Evolutionary conservation across 495 filamentous ascomycete genomes (phyloP).

Genomic region (Chaetomium tenue): DNA sequence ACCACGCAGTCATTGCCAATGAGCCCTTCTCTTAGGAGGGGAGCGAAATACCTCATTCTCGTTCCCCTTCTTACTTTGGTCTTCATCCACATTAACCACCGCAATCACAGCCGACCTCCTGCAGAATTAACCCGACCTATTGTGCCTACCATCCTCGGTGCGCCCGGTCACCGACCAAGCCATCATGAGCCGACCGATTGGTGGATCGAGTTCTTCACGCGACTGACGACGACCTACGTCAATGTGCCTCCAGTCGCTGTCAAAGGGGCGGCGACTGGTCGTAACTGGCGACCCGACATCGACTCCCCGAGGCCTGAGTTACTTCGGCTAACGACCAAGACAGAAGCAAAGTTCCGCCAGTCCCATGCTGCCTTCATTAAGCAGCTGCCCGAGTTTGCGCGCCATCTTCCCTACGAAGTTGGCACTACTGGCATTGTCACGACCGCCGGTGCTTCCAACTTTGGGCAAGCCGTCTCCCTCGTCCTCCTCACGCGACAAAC

Average conservation of each 20-base stretch:
- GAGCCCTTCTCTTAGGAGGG: background rate
- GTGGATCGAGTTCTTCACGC: constrained; percentile 26
- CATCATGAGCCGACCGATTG: constrained; percentile 13
- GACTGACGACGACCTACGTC: constrained; percentile 13
- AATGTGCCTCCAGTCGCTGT: background rate
- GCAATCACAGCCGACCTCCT: background rate
- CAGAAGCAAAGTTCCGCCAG: constrained; percentile 6
- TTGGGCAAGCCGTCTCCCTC: constrained; percentile 43
- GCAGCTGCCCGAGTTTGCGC: constrained; percentile 35
- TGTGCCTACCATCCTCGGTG: background rate
- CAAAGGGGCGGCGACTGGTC: background rate
- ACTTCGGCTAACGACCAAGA: background rate
- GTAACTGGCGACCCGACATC: constrained; percentile 18
- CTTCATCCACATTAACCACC: background rate
- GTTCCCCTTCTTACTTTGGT: background rate
- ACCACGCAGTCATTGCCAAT: background rate
- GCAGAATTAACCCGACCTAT: background rate
- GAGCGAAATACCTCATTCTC: background rate
- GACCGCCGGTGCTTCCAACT: constrained; percentile 31
- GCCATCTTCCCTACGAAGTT: constrained; percentile 44
- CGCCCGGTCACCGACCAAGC: background rate
- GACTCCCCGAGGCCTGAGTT: constrained; percentile 11
- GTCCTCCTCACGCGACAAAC: constrained; percentile 57
- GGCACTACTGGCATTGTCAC: constrained; percentile 56
- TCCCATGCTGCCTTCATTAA: constrained; percentile 47